Conservation (phyloP, 805 yeast genomes). For the Starmerella gropengiesseri region DNA sequence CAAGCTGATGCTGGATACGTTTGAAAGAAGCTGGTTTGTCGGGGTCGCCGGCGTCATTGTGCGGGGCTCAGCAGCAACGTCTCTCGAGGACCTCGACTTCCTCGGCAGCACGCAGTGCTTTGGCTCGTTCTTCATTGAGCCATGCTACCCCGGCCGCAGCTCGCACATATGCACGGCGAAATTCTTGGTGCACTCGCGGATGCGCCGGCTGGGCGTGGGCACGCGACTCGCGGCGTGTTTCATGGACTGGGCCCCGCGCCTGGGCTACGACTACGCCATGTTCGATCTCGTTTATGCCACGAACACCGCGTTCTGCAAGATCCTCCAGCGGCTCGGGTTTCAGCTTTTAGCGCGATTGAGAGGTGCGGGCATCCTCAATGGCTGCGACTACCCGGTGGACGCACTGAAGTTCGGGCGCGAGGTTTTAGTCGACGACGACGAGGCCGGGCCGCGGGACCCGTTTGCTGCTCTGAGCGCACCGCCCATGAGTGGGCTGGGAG, state of each 20-base stretch:
- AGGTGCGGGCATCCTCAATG: slow-evolving; percentile 81
- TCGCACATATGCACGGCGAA: slow-evolving; percentile 88
- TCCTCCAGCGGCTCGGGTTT: slow-evolving; percentile 68
- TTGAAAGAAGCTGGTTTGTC: slow-evolving; percentile 80
- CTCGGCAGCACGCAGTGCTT: slow-evolving; percentile 87
- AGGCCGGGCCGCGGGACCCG: not conserved
- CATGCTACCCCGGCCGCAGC: slow-evolving; percentile 86
- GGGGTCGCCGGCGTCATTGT: slow-evolving; percentile 50
- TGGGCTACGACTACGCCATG: slow-evolving; percentile 76
- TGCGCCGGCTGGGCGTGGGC: slow-evolving; percentile 87
- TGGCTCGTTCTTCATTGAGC: slow-evolving; percentile 75
- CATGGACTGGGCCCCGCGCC: slow-evolving; percentile 78
- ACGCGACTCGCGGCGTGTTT: slow-evolving; percentile 72
- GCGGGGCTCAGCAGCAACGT: slow-evolving; percentile 3
- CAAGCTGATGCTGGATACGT: slow-evolving; percentile 61
- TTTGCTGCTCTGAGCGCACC: not conserved
- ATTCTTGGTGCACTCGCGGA: slow-evolving; percentile 83
- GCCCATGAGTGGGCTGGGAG: no score
- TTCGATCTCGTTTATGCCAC: slow-evolving; percentile 84
- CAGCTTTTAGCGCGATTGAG: slow-evolving; percentile 67
- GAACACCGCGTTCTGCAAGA: slow-evolving; percentile 68
- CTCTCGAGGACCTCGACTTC: slow-evolving; percentile 35
- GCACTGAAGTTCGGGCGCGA: slow-evolving; percentile 78
- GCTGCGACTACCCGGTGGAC: slow-evolving; percentile 75
- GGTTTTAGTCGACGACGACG: slow-evolving; percentile 35